Base-by-base conservation (phyloP, 306 rosid genomes). In the Cucurbita ficifolia region DNA sequence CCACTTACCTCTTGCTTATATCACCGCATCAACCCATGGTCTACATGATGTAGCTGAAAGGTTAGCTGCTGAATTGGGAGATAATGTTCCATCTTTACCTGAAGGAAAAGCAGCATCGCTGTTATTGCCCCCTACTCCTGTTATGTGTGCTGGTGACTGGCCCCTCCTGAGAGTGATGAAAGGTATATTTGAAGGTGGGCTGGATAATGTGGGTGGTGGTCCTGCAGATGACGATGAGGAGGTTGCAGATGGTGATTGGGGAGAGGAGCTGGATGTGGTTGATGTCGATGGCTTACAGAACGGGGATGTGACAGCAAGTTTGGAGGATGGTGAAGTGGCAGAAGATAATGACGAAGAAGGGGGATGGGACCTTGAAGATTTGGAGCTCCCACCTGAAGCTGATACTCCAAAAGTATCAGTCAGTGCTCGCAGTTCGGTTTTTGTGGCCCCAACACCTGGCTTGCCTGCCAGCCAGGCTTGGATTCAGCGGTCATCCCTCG, bases 301-400 rank as follows among this genome's bases (percentile, higher is more conserved):
- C 79, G 98, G 92, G 58, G 95, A 86, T 68, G 84, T 84, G 54
- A 29, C 88, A 13, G 83, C 86, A 48, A 80, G 83, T 78, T 83
- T 84, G 80, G 89, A 86, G 53, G 96, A 73, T 63, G 90, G 60
- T 55, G 96, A 83, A 70, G 85, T 14, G 60, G 84, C 77, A 22
- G 98, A 82, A 81, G 98, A 84, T 58, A 80, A 84, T 18, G 95
- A 89, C 33, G 97, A 85, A 80, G 94, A 83, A 79, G 92, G 86
- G 73, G 97, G 98, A 67, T 92, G 98, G 98, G 92, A 83, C 69
- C 87, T 92, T 57, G 98, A 92, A 79, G 98, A 92, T 79, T 75
- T 92, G 79, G 96, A 88, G 68, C 91, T 92, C 0, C 96, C 87
- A 57, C 87, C 96, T 22, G 98, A 88, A 71, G 85, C 92, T 5